Evolutionary conservation across 1,284 basidiomycete species (phyloP).

Genomic region (Kwoniella shivajii): DNA sequence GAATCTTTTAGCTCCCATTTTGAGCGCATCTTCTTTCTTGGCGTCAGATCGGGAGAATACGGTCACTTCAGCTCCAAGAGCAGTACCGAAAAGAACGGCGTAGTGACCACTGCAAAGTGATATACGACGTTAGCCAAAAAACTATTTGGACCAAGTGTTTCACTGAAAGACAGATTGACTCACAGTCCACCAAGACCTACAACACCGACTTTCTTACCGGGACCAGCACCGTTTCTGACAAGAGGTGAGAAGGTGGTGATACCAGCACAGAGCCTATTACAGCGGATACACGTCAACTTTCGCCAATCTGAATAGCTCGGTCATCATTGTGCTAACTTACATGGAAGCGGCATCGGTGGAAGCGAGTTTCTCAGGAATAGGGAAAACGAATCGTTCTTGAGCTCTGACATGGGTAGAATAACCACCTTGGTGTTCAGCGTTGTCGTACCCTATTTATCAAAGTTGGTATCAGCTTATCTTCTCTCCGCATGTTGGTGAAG

Average conservation of each 20-base stretch:
- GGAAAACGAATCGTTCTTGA: conserved; percentile 68
- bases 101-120: conserved; percentile 53
- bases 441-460: conserved; percentile 27
- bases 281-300: too few species aligned
- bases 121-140: neutral
- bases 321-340: conserved; percentile 18
- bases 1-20: conserved; percentile 63
- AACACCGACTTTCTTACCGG: conserved; percentile 69
- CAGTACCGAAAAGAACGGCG: conserved; percentile 63
- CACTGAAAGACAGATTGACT: conserved; percentile 13
- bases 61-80: conserved; percentile 64
- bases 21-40: conserved; percentile 65
- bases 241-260: conserved; percentile 70
- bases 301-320: neutral
- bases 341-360: conserved; percentile 60
- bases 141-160: neutral
- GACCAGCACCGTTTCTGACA: conserved; percentile 63
- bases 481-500: neutral
- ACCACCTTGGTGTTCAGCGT: conserved; percentile 53
- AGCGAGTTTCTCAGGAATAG: conserved; percentile 64
- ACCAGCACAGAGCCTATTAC: conserved; percentile 61
- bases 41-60: conserved; percentile 66
- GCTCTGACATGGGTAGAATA: conserved; percentile 66
- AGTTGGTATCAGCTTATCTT: neutral
- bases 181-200: conserved; percentile 64